A percentile compares a stretch with the other conserved stretches of the same genome.
These are phyloP conservation scores for Anthostomella pinea DNA, from an alignment of 2,329 filamentous ascomycete species.

Conservation along the genomic window DNA sequence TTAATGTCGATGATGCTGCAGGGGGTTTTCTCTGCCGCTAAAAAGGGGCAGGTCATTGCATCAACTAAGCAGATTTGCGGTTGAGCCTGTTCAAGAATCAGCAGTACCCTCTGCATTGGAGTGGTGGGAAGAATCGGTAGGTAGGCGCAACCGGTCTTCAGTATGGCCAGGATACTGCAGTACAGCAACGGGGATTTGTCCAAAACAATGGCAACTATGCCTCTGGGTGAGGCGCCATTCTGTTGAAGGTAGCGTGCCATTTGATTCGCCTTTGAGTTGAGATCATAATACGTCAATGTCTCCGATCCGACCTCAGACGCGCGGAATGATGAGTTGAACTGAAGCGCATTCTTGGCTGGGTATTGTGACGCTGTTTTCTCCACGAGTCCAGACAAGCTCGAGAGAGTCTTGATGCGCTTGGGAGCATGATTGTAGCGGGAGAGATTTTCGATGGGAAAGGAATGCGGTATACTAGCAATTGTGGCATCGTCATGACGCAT, in stretches of 20 bases:
- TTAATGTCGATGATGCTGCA: conserved; percentile 36
- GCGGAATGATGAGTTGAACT: conserved; percentile 55
- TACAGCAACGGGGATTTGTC: conserved; percentile 75
- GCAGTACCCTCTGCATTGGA: conserved; percentile 56
- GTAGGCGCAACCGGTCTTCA: conserved; percentile 76
- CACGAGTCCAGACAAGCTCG: conserved; percentile 52
- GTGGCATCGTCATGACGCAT: conserved; percentile 24
- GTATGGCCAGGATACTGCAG: conserved; percentile 66
- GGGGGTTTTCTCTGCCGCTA: conserved; percentile 11
- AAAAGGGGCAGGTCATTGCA: conserved; percentile 15
- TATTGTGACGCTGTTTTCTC: conserved; percentile 46
- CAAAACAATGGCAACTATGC: conserved; percentile 71
- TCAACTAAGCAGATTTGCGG: conserved; percentile 47
- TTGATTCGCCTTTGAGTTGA: conserved; percentile 63
- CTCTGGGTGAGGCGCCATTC: conserved; percentile 46
- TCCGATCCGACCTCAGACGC: conserved; percentile 34
- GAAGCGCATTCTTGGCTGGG: conserved; percentile 59
- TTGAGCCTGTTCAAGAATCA: conserved; percentile 61
- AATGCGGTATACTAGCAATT: conserved; percentile 21
- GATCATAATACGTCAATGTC: conserved; percentile 58
- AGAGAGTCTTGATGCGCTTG: conserved; percentile 30
- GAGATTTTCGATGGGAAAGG: conserved; percentile 33
- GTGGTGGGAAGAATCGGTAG: conserved; percentile 75
- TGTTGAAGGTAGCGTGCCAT: conserved; percentile 57
- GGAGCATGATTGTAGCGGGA: conserved; percentile 49